These are phyloP conservation scores for Lyophyllum decastes DNA, from an alignment of 768 basidiomycete genomes.

Conservation along the genomic window DNA sequence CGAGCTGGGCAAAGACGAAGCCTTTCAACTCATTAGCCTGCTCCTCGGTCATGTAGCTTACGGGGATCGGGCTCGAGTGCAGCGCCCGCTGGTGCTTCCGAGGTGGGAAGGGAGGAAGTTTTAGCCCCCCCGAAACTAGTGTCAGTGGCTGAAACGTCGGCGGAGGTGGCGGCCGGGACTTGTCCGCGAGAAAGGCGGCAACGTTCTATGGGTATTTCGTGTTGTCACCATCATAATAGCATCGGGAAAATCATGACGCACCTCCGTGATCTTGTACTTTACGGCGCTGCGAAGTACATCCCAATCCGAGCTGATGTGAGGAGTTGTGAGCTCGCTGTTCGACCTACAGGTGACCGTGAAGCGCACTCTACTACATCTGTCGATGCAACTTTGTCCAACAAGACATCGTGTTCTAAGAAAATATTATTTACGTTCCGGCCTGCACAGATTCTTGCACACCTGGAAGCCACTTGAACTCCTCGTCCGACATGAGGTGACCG, in stretches of 20 bases:
- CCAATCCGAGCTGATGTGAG: slow-evolving; percentile 68
- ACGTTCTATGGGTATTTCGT: slow-evolving; percentile 45
- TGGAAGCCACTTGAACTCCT: slow-evolving; percentile 50
- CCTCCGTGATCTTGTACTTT: slow-evolving; percentile 71
- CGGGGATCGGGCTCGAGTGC: slow-evolving; percentile 54
- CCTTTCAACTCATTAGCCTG: slow-evolving; percentile 61
- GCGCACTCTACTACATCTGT: slow-evolving; percentile 66
- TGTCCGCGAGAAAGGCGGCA: slow-evolving; percentile 44
- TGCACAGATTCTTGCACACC: slow-evolving; percentile 35
- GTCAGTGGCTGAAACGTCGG: slow-evolving; percentile 40
- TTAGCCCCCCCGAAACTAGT: slow-evolving; percentile 60
- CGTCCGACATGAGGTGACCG: slow-evolving; percentile 11
- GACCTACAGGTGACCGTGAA: slow-evolving; percentile 4
- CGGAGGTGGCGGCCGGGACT: slow-evolving; percentile 35
- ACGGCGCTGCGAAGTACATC: slow-evolving; percentile 65
- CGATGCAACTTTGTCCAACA: slow-evolving; percentile 63
- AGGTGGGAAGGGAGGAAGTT: slow-evolving; percentile 72
- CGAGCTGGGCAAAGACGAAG: slow-evolving; percentile 61
- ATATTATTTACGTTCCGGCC: background rate
- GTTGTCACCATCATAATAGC: slow-evolving; percentile 7
- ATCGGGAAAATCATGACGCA: slow-evolving; percentile 28
- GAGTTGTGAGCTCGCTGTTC: slow-evolving; percentile 13
- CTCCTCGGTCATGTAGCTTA: slow-evolving; percentile 58
- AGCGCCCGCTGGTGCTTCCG: slow-evolving; percentile 46
- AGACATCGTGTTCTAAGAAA: slow-evolving; percentile 54